These are phyloP conservation scores for Gentiana straminea DNA, from an alignment of 257 asterid genomes.

Conservation along the genomic window DNA sequence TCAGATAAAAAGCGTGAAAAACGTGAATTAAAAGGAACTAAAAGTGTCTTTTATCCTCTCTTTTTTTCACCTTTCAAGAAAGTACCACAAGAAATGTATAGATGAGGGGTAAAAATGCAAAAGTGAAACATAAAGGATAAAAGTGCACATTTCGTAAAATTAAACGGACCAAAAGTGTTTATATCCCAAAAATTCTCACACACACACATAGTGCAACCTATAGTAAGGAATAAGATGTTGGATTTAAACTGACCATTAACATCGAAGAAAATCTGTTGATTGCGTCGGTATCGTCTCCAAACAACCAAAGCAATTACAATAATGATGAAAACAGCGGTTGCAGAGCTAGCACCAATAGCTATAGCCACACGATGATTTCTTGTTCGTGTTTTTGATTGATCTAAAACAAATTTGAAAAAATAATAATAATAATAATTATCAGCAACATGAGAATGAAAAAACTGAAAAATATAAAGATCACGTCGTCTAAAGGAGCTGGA, in stretches of 20 bases:
- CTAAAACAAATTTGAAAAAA: constrained; percentile 23
- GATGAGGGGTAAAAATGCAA: too few relatives aligned
- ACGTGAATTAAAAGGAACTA: too few relatives aligned
- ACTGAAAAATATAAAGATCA: background rate
- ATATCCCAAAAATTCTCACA: too few relatives aligned
- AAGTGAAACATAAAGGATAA: too few relatives aligned
- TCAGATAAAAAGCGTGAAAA: too few relatives aligned
- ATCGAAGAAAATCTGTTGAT: constrained; percentile 93
- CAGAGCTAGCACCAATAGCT: constrained; percentile 63
- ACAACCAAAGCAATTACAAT: constrained; percentile 39
- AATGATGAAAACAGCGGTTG: constrained; percentile 41
- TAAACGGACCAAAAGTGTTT: too few relatives aligned
- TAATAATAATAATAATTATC: background rate
- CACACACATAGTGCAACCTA: background rate
- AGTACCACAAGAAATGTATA: too few relatives aligned
- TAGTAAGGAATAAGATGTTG: too few relatives aligned
- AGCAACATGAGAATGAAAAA: background rate
- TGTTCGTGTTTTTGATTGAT: constrained; percentile 35
- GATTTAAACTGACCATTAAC: constrained; percentile 52
- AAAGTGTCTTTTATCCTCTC: too few relatives aligned
- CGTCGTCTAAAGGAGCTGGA: background rate
- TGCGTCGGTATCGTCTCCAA: constrained; percentile 76
- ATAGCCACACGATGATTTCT: constrained; percentile 48
- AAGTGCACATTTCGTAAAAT: too few relatives aligned
- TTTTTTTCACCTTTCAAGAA: too few relatives aligned